Base-by-base conservation (phyloP, 164 flowering plant species). In the Litsea cubeba region DNA sequence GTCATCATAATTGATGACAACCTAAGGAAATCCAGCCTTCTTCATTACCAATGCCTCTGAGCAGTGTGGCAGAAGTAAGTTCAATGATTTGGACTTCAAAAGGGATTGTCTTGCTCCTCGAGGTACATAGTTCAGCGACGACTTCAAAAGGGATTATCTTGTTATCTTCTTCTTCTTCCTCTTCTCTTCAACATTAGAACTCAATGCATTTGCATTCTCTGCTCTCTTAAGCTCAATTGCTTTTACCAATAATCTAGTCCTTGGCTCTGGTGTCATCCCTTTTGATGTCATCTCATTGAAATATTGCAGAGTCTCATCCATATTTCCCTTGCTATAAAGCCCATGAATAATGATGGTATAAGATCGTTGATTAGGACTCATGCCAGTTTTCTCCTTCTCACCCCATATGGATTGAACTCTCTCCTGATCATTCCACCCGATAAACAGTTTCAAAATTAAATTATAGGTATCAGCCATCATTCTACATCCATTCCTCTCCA, bases 311-410 rank as follows among this genome's bases (percentile, higher is more conserved):
- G 92, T 91, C 65, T 88, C 92, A 72, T 84, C 82, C 22, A 83
- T 46, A 72, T 79, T 83, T 49, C 87, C 94, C 67, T 81, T 80
- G 12, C 79, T 82, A 67, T 78, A 81, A 17, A 87, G 82, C 64
- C 95, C 89, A 80, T 95, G 98, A 67, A 95, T 77, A 90, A 92
- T 85, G 62, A 95, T 79, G 1, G 98, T 93, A 77, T 89, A 95
- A 20, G 98, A 89, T 65, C 94, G 71, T 28, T 81, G 89, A 72
- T 93, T 94, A 0, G 89, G 98, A 71, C 98, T 96, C 64, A 86
- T 50, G 10, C 97, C 97, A 71, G 80, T 80, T 78, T 78, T 87
- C 86, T 88, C 95, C 98, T 91, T 95, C 74, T 87, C 92, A 70
- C 68, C 60, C 97, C 97, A 95, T 17, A 80, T 83, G n/a, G 75